Evolutionary conservation across 2,329 filamentous ascomycete genomes (phyloP), one percentile per base, ranked within the genome.

Genomic region (Penicillium occitanis): DNA sequence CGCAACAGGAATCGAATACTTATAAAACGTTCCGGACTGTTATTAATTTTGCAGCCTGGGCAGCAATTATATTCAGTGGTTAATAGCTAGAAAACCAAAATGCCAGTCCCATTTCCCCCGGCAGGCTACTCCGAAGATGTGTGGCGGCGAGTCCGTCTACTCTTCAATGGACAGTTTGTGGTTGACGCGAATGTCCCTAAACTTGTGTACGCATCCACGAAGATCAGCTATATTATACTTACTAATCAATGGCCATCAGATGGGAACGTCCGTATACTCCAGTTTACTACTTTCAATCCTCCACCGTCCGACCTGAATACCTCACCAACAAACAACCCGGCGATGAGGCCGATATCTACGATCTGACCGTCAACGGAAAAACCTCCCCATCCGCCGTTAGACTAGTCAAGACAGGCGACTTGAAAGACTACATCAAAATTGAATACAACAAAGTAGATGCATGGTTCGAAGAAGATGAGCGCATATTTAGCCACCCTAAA

Each of bases 41-140:
- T n/a, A 30, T 19, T 5, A 53, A n/a, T 11, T 25, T 33, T 50
- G 5, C 11, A 28, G 8, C 1, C 22, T 8, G 3, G 2, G 1
- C 2, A 13, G 5, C 2, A 19, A 55, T 19, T 11, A 33, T 5
- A n/a, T 33, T n/a, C 6, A 19, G n/a, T 19, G 3, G 4, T 30
- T 25, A 53, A 10, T 33, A 37, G 11, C 35, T 28, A 50, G 50
- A 28, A 8, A 8, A 1, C 40, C 44, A 60, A 48, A 14, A 67
- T 67, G 65, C 35, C 61, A 2, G 7, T 59, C 14, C 64, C 66
- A 48, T 68, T 66, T 17, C 66, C 66, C 35, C 53, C 51, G 7
- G 64, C 66, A 13, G 66, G 66, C 37, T 64, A 68, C 37, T 68
- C 66, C 25, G 66, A 68, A 63, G 66, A 68, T 17, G 63, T 68